A percentile compares a stretch with the other conserved stretches of the same genome.
Conservation (phyloP, 495 filamentous ascomycete species). For the Podospora anserina region DNA sequence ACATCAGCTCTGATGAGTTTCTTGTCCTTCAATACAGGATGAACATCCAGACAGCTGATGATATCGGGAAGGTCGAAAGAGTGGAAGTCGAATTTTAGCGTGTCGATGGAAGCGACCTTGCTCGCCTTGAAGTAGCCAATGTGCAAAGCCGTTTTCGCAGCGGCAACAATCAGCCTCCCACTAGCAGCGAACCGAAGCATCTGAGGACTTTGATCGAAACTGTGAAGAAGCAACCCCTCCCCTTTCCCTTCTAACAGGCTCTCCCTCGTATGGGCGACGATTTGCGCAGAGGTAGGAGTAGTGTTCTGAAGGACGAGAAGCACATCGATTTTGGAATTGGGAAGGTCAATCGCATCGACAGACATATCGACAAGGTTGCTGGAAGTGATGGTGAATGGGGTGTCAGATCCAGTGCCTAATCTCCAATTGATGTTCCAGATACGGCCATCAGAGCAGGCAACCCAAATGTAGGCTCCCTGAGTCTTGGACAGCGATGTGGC, state of each 20-base stretch:
- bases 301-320: conserved; percentile 41
- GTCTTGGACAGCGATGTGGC: conserved; percentile 59
- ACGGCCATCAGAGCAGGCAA: conserved; percentile 61
- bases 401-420: conserved; percentile 48
- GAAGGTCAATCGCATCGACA: conserved; percentile 41
- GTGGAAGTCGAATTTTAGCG: conserved; percentile 48
- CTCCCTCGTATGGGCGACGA: conserved; percentile 42
- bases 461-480: conserved; percentile 60
- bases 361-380: conserved; percentile 44
- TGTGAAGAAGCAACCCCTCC: conserved; percentile 32
- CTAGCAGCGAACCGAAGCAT: conserved; percentile 32
- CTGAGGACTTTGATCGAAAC: conserved; percentile 31
- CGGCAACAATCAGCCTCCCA: conserved; percentile 37
- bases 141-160: conserved; percentile 38
- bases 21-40: conserved; percentile 24
- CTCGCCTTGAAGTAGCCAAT: conserved; percentile 35
- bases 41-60: conserved; percentile 57
- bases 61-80: conserved; percentile 51
- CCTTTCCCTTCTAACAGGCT: conserved; percentile 18
- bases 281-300: conserved; percentile 30
- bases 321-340: conserved; percentile 38
- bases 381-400: conserved; percentile 35
- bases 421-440: conserved; percentile 78
- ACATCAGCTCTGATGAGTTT: conserved; percentile 57
- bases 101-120: conserved; percentile 26